Base-by-base conservation (phyloP, 1,284 basidiomycete genomes). In the Clitocybe nebularis region DNA sequence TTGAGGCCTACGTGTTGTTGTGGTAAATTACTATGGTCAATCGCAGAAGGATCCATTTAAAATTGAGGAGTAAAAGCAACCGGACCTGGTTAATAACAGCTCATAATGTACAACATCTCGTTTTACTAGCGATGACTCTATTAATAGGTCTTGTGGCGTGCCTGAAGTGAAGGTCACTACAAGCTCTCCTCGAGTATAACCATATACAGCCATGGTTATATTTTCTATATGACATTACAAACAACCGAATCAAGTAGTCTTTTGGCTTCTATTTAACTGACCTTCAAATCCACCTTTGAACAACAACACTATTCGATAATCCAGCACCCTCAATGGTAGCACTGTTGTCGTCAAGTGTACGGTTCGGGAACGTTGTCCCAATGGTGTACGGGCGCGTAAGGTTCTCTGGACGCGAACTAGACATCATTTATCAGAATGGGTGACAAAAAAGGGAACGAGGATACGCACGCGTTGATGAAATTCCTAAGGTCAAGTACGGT, bases 381-480 rank as follows among this genome's bases (percentile, higher is more conserved):
- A 96, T 86, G 5, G 80, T 83, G 60, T 93, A 95, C 0, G 74
- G 57, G 1, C 84, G 76, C 1, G 69, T 58, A 5, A 68, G 55
- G 46, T 84, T 79, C 50, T 87, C 87, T 0, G 90, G 85, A 16
- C 82, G 79, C 5, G 90, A 81, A 1, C 89, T 92, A 24, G 13
- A 29, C 22, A 22, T 26, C 40, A 20, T 9, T n/a, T 14, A 29
- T 35, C 44, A 24, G 4, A 36, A 22, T 23, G 17, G 39, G 29
- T 35, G 29, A 3, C 29, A 47, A 42, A 23, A 41, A n/a, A 30
- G 45, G 19, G 34, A 32, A 5, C 37, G 32, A 21, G 9, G 24
- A 16, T 10, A 84, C 91, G 51, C 61, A 96, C 89, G 89, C 87
- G 50, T 93, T 85, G 69, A 98, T 92, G 60, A 92, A 92, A 53